Evolutionary conservation across 176 grass and related monocot genomes (phyloP).

Genomic region (Aegilops sharonensis): DNA sequence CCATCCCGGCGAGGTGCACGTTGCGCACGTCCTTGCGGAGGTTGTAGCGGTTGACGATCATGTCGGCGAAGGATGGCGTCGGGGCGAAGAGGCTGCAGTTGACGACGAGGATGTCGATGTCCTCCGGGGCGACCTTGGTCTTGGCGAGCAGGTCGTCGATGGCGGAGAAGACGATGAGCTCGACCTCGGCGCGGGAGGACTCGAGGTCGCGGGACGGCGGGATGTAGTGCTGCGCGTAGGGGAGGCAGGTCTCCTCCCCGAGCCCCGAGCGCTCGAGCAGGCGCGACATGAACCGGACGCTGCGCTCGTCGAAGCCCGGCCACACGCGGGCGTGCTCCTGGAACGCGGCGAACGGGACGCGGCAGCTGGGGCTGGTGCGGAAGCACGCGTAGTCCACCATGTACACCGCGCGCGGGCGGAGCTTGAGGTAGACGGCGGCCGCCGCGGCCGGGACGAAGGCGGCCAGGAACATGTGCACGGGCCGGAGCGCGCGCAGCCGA

Average conservation of each 20-base stretch:
- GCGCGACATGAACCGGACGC: slow-evolving; percentile 68
- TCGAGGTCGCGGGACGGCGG: slow-evolving; percentile 52
- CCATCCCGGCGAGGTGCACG: slow-evolving; percentile 69
- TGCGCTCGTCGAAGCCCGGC: slow-evolving; percentile 61
- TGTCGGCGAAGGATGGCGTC: slow-evolving; percentile 60
- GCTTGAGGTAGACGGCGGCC: slow-evolving; percentile 40
- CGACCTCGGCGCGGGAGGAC: slow-evolving; percentile 56
- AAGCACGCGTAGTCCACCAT: slow-evolving; percentile 77
- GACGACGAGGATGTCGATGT: slow-evolving; percentile 56
- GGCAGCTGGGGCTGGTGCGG: slow-evolving; percentile 49
- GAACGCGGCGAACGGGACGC: slow-evolving; percentile 70
- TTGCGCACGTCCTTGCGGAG: slow-evolving; percentile 43
- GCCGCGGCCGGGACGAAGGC: slow-evolving; percentile 24
- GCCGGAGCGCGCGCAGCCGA: slow-evolving; percentile 3
- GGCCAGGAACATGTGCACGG: slow-evolving; percentile 39
- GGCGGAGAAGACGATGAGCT: slow-evolving; percentile 69
- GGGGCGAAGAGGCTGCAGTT: slow-evolving; percentile 68
- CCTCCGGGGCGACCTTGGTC: slow-evolving; percentile 28
- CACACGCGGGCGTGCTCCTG: slow-evolving; percentile 69
- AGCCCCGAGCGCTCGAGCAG: slow-evolving; percentile 68
- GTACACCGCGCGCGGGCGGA: slow-evolving; percentile 58
- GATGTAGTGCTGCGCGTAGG: slow-evolving; percentile 77
- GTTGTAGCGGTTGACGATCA: slow-evolving; percentile 53
- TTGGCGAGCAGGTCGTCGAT: slow-evolving; percentile 67
- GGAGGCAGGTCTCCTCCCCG: slow-evolving; percentile 70